phyloP scores from a whole-genome alignment of 2,329 filamentous ascomycete genomes.

The Nemania bipapillata region DNA sequence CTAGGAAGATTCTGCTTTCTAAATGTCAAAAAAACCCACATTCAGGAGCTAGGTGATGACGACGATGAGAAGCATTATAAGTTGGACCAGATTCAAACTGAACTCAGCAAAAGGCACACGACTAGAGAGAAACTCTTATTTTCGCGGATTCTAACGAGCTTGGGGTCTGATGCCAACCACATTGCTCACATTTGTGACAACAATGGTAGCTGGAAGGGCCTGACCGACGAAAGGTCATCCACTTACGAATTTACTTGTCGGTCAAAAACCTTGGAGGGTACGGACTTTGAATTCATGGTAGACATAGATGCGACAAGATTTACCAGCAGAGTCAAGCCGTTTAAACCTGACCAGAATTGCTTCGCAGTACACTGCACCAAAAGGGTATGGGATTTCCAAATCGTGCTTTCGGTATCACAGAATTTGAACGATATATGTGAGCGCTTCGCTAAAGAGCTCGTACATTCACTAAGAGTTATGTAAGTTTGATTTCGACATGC shows the following conservation, averaged over 20 bases:
- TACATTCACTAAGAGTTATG: slow-evolving; percentile 43
- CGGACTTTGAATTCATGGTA: slow-evolving; percentile 38
- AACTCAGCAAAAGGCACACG: slow-evolving; percentile 29
- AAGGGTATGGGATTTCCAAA: slow-evolving; percentile 47
- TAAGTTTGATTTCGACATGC: slow-evolving; percentile 36
- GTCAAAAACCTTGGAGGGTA: slow-evolving; percentile 7
- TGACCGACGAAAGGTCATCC: slow-evolving; percentile 32
- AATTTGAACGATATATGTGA: slow-evolving; percentile 39
- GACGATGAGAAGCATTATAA: slow-evolving; percentile 29
- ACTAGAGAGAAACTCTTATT: slow-evolving; percentile 23
- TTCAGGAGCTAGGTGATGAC: slow-evolving; percentile 15
- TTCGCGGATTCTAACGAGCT: slow-evolving; percentile 26
- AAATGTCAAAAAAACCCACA: slow-evolving; percentile 19
- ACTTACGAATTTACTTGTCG: slow-evolving; percentile 44
- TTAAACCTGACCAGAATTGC: slow-evolving; percentile 24
- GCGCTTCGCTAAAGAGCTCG: slow-evolving; percentile 44
- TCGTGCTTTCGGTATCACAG: slow-evolving; percentile 39
- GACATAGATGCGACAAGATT: slow-evolving; percentile 45
- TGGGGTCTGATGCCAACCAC: slow-evolving; percentile 44
- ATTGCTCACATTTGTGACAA: slow-evolving; percentile 33
- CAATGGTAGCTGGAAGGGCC: slow-evolving; percentile 31
- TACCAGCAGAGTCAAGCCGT: slow-evolving; percentile 33
- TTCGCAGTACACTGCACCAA: slow-evolving; percentile 47
- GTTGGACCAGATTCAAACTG: slow-evolving; percentile 19
- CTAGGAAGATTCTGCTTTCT: slow-evolving; percentile 34